Evolutionary conservation across 2,329 filamentous ascomycete species (phyloP).

Genomic region (Apiospora saccharicola): DNA sequence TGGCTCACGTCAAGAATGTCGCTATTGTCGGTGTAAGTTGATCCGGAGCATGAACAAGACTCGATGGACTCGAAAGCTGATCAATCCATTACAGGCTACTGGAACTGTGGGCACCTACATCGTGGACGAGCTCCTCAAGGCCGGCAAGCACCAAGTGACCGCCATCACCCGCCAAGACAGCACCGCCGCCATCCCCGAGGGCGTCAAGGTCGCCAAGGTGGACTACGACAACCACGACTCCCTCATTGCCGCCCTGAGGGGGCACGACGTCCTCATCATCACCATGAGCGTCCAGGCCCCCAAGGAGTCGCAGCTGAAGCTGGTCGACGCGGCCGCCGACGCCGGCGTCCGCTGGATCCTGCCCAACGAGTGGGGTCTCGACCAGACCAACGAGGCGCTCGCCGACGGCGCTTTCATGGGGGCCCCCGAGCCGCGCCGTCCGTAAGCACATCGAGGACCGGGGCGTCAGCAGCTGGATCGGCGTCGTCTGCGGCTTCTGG

Average conservation of each 20-base stretch:
- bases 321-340: constrained; percentile 61
- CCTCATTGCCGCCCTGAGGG: constrained; percentile 57
- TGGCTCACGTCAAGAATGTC: constrained; percentile 48
- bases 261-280: constrained; percentile 65
- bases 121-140: constrained; percentile 50
- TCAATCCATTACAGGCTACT: constrained; percentile 45
- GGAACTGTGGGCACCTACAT: constrained; percentile 51
- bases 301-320: constrained; percentile 53
- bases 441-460: constrained; percentile 49
- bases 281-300: constrained; percentile 55
- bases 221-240: constrained; percentile 53
- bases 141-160: constrained; percentile 59
- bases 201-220: constrained; percentile 50
- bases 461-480: constrained; percentile 51
- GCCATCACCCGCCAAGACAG: constrained; percentile 54
- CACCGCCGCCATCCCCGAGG: constrained; percentile 48
- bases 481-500: constrained; percentile 57
- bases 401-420: constrained; percentile 43
- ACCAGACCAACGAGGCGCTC: constrained; percentile 48
- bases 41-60: not conserved
- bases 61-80: not conserved
- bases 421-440: constrained; percentile 31
- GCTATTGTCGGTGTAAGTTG: constrained; percentile 56
- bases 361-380: constrained; percentile 46
- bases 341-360: constrained; percentile 57